Conservation (phyloP, 805 yeast genomes). For the Komagataella phaffii region DNA sequence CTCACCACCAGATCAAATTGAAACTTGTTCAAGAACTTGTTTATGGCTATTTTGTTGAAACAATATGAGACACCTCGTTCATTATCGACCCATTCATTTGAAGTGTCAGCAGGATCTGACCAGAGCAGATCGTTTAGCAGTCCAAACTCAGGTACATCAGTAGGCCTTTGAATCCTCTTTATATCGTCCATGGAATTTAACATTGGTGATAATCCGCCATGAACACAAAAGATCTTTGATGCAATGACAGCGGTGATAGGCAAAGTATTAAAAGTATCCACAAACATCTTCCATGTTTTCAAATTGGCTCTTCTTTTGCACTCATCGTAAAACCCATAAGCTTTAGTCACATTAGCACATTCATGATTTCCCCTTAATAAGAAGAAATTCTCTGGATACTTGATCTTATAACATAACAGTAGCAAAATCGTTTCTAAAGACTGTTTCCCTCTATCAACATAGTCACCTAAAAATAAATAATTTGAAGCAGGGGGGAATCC, state of each 20-base stretch:
- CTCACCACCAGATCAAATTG: slow-evolving; percentile 74
- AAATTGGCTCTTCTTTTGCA: slow-evolving; percentile 88
- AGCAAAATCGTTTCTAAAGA: slow-evolving; percentile 83
- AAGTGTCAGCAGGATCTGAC: slow-evolving; percentile 79
- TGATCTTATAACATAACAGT: slow-evolving; percentile 84
- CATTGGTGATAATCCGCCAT: slow-evolving; percentile 74
- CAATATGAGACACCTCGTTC: slow-evolving; percentile 79
- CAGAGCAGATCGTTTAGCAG: slow-evolving; percentile 64
- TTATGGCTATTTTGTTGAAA: slow-evolving; percentile 67
- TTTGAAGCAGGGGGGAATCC: slow-evolving; percentile 95
- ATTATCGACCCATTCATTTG: slow-evolving; percentile 79
- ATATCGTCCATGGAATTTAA: slow-evolving; percentile 65
- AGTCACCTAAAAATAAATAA: slow-evolving; percentile 88
- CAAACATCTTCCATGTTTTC: slow-evolving; percentile 86
- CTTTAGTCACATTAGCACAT: slow-evolving; percentile 92
- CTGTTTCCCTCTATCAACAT: slow-evolving; percentile 96
- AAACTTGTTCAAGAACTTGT: slow-evolving; percentile 60
- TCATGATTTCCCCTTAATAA: slow-evolving; percentile 92
- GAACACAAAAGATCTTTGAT: slow-evolving; percentile 86
- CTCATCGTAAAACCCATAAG: slow-evolving; percentile 96
- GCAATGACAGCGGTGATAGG: slow-evolving; percentile 96
- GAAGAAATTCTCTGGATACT: slow-evolving; percentile 93
- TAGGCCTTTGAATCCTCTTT: slow-evolving; percentile 62
- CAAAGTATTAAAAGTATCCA: slow-evolving; percentile 89
- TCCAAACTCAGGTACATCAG: slow-evolving; percentile 80